phyloP scores from a whole-genome alignment of 192 early-diverging fungal genomes.

The Coemansia sp. region DNA sequence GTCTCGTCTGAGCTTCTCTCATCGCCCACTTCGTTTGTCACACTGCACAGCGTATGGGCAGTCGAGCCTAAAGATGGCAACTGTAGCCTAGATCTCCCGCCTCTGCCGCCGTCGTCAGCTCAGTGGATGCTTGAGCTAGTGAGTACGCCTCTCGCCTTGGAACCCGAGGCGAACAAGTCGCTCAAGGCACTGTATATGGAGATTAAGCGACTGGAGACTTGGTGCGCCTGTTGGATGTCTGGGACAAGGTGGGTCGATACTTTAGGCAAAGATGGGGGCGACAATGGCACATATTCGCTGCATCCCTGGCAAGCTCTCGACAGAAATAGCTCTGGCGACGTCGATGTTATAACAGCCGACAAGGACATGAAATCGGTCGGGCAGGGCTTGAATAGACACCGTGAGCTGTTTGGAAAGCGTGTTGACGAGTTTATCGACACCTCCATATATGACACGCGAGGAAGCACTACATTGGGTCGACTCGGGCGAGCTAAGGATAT shows the following conservation, averaged over 20 bases:
- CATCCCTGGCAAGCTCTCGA: slow-evolving; percentile 26
- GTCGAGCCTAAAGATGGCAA: slow-evolving; percentile 5
- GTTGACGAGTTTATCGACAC: slow-evolving; percentile 43
- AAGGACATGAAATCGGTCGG: not conserved
- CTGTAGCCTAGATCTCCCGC: slow-evolving; percentile 18
- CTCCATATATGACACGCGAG: slow-evolving; percentile 31
- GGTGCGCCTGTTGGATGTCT: slow-evolving; percentile 39
- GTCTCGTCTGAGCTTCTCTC: not conserved
- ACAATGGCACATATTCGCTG: not conserved
- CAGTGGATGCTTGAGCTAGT: slow-evolving; percentile 55
- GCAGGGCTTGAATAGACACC: slow-evolving; percentile 18
- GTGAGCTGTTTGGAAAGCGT: slow-evolving; percentile 23
- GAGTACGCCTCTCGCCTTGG: slow-evolving; percentile 34
- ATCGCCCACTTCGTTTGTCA: slow-evolving; percentile 20
- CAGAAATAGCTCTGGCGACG: not conserved
- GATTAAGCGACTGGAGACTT: slow-evolving; percentile 41
- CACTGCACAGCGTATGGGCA: slow-evolving; percentile 43
- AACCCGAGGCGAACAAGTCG: slow-evolving; percentile 25
- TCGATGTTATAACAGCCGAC: not conserved
- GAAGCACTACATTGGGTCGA: slow-evolving; percentile 13
- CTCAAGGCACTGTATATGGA: slow-evolving; percentile 35
- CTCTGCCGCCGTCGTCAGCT: slow-evolving; percentile 31
- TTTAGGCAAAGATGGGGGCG: not conserved
- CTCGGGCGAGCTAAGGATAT: slow-evolving; percentile 6
- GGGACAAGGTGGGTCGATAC: slow-evolving; percentile 26